Evolutionary conservation across 2,329 filamentous ascomycete species (phyloP).

Genomic region (Epicoccum sorghinum): DNA sequence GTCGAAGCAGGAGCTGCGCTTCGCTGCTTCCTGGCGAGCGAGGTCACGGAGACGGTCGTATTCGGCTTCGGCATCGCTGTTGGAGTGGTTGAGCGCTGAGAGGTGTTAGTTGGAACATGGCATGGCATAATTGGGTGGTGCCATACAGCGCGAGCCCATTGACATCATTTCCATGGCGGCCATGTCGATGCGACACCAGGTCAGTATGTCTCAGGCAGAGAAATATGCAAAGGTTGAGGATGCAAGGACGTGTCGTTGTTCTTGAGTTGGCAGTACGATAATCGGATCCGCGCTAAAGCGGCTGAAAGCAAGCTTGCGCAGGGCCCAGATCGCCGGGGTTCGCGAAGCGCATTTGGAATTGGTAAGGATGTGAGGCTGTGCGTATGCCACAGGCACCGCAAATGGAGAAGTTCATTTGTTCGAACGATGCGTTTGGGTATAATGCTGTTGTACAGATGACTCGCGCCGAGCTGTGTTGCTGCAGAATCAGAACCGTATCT

Average conservation of each 20-base stretch:
- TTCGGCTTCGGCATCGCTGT: constrained; percentile 68
- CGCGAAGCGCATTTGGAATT: constrained; percentile 3
- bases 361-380: constrained; percentile 3
- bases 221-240: background rate
- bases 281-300: constrained; percentile 15
- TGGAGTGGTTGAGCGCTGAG: constrained; percentile 45
- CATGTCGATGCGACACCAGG: constrained; percentile 28
- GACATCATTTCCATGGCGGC: constrained; percentile 42
- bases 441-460: constrained; percentile 6
- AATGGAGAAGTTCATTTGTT: constrained; percentile 4
- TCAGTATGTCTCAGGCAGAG: constrained; percentile 1
- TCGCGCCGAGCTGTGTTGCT: background rate
- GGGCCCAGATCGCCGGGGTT: constrained; percentile 20
- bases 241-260: constrained; percentile 21
- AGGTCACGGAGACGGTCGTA: constrained; percentile 89
- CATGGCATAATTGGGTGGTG: background rate
- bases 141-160: constrained; percentile 45
- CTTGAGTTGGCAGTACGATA: constrained; percentile 16
- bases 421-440: constrained; percentile 6
- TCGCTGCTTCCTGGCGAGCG: constrained; percentile 78
- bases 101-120: constrained; percentile 6
- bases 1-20: constrained; percentile 79
- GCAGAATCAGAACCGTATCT: constrained; percentile 74
- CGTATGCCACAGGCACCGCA: background rate
- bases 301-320: constrained; percentile 15